Evolutionary conservation across 208 protist species (phyloP).

Genomic region (Leishmania tarentolae): DNA sequence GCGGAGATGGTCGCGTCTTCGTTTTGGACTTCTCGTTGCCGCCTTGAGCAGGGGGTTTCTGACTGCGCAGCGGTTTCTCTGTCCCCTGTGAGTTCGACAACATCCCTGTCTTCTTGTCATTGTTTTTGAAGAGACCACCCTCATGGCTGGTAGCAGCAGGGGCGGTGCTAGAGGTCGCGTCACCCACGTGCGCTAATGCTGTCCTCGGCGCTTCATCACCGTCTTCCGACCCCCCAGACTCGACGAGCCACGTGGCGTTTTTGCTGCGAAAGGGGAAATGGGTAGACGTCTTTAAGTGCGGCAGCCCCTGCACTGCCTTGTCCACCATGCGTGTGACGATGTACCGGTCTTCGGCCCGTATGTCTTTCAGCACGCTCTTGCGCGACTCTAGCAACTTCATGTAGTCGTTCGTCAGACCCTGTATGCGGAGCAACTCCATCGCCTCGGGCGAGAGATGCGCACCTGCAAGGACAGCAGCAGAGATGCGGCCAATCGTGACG

Average conservation of each 20-base stretch:
- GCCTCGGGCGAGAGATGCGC: conserved; percentile 27
- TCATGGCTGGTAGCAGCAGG: too few species aligned
- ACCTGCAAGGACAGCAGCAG: conserved; percentile 11
- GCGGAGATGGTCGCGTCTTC: not conserved
- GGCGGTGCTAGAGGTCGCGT: not conserved
- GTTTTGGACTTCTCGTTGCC: not conserved
- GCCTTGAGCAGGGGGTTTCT: not conserved
- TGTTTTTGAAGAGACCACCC: not conserved
- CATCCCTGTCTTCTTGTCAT: not conserved
- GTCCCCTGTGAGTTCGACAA: not conserved
- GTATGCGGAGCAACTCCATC: conserved; percentile 22
- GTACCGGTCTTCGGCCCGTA: conserved; percentile 15
- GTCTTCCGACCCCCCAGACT: not conserved
- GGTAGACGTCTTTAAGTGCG: conserved; percentile 36
- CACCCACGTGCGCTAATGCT: not conserved
- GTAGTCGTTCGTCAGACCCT: conserved; percentile 32
- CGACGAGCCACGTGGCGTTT: not conserved
- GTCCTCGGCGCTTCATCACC: not conserved
- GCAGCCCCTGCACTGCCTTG: conserved; percentile 25
- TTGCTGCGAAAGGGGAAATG: conserved; percentile 42
- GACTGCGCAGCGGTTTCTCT: not conserved
- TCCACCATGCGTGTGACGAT: conserved; percentile 20
- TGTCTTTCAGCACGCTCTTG: conserved; percentile 17
- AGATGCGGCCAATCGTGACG: not conserved
- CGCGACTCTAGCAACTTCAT: conserved; percentile 32